phyloP scores from a whole-genome alignment of 306 rosid species.

The Albizia julibrissin region DNA sequence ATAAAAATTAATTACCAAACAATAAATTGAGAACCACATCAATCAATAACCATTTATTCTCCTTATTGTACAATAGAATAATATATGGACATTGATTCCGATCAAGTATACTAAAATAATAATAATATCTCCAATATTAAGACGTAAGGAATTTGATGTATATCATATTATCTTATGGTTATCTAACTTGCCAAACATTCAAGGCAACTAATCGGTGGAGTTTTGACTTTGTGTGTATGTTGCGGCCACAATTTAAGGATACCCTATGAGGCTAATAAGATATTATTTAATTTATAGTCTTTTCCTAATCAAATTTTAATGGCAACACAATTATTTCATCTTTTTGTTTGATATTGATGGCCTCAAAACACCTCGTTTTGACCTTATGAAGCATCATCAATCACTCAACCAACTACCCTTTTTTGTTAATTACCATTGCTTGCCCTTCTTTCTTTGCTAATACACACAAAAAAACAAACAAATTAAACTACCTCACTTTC shows the following conservation, averaged over 20 bases:
- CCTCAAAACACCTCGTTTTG: neutral
- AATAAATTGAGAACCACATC: neutral
- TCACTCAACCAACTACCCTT: neutral
- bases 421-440: neutral
- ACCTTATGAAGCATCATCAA: slow-evolving; percentile 8
- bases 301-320: neutral
- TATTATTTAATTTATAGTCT: neutral
- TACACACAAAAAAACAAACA: neutral
- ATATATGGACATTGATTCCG: neutral
- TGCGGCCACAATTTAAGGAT: slow-evolving; percentile 7
- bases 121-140: neutral
- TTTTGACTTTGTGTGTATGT: neutral
- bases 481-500: neutral
- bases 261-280: neutral
- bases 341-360: neutral
- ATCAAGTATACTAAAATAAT: neutral
- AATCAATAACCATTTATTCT: neutral
- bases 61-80: neutral
- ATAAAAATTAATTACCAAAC: neutral
- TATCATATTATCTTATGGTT: neutral
- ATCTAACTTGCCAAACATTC: neutral
- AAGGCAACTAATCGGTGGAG: neutral
- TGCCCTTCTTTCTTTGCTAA: neutral
- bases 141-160: neutral
- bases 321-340: neutral